Percentiles rank a stretch among this genome's conserved stretches.
phyloP scores from a whole-genome alignment of 2,329 filamentous ascomycete species.

The Talaromyces sp. region DNA sequence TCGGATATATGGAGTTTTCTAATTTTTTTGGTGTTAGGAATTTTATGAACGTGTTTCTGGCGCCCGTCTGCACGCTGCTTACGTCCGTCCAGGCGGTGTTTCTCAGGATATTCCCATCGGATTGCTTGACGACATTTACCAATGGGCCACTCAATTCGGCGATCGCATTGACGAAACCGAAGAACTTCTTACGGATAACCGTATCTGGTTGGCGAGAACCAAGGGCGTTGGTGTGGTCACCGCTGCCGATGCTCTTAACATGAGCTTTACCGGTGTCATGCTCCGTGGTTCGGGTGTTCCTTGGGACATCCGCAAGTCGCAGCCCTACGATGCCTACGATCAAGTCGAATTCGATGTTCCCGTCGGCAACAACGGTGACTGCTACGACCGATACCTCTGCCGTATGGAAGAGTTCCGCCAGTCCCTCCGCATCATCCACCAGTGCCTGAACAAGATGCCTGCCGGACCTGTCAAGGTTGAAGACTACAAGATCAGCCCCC shows the following conservation, averaged over 20 bases:
- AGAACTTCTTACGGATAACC: constrained; percentile 97
- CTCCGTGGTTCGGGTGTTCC: constrained; percentile 92
- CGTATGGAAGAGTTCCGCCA: constrained; percentile 99
- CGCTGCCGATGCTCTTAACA: constrained; percentile 91
- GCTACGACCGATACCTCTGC: constrained; percentile 98
- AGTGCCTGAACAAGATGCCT: constrained; percentile 99
- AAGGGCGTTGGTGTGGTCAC: constrained; percentile 87
- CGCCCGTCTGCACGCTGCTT: constrained; percentile 93
- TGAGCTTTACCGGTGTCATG: constrained; percentile 96
- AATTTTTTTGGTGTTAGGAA: constrained; percentile 58
- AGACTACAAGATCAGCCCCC: constrained; percentile 97
- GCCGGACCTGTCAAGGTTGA: constrained; percentile 89
- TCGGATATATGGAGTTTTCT: constrained; percentile 15
- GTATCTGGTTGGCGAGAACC: constrained; percentile 95
- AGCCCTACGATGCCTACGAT: constrained; percentile 96
- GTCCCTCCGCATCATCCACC: constrained; percentile 95
- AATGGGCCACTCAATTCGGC: constrained; percentile 98
- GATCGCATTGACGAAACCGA: constrained; percentile 99
- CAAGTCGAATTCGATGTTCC: constrained; percentile 98
- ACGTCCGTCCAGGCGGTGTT: constrained; percentile 93
- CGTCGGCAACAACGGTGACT: constrained; percentile 94
- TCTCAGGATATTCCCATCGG: constrained; percentile 91
- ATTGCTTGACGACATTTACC: constrained; percentile 96
- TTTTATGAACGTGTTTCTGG: constrained; percentile 99
- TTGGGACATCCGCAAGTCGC: constrained; percentile 93